Percentiles rank a stretch among this genome's conserved stretches.
phyloP scores from a whole-genome alignment of 1,284 basidiomycete genomes.

The Cronartium ribicola region DNA sequence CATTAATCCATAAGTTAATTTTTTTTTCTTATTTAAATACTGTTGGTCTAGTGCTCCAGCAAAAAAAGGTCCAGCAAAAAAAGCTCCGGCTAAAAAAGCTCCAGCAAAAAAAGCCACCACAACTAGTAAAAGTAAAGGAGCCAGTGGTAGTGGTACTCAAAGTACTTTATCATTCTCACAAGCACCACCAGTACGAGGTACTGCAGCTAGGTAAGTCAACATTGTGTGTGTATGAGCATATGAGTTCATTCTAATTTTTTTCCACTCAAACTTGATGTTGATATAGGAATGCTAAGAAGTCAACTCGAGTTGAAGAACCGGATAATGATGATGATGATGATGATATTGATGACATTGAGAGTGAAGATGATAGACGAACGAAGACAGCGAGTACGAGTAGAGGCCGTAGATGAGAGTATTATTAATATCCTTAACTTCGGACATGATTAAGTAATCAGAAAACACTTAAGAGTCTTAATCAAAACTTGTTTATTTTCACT shows the following conservation, averaged over 20 bases:
- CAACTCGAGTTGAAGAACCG: neutral
- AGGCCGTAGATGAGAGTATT: neutral
- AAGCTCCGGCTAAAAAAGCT: slow-evolving; percentile 19
- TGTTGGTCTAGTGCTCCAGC: slow-evolving; percentile 16
- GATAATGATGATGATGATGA: neutral
- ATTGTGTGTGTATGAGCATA: no score
- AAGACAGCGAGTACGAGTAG: neutral
- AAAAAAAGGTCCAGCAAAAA: slow-evolving; percentile 21
- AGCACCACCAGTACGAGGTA: slow-evolving; percentile 10
- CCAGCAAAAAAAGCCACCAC: slow-evolving; percentile 8
- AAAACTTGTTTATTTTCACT: neutral
- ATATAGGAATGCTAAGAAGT: slow-evolving; percentile 10
- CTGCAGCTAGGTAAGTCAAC: slow-evolving; percentile 24
- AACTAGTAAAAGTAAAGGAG: slow-evolving; percentile 6
- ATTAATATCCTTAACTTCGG: neutral
- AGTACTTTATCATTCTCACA: slow-evolving; percentile 25
- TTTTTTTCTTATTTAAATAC: neutral
- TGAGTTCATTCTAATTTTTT: no score
- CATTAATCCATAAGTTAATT: no score
- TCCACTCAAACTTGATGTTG: neutral
- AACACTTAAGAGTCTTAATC: no score
- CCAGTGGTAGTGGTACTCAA: slow-evolving; percentile 12
- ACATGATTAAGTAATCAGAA: neutral
- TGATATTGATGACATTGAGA: neutral
- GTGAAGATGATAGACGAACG: neutral